Evolutionary conservation across 2,329 filamentous ascomycete genomes (phyloP), one percentile per base, ranked within the genome.

Genomic region (Neurospora sp.): DNA sequence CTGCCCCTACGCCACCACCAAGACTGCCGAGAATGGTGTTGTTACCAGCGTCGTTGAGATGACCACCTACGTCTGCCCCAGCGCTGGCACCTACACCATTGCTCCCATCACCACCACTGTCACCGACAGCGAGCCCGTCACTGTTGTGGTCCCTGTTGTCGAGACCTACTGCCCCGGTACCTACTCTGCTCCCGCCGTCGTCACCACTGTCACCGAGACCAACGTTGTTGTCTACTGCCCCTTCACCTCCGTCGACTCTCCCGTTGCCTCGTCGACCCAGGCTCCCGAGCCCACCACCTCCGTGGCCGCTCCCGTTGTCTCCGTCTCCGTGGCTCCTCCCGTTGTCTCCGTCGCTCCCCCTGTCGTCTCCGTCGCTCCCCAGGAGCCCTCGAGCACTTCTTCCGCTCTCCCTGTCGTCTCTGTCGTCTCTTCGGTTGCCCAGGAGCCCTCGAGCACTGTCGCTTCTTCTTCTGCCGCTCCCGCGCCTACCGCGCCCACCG

Each of bases 61-160:
- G 76, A 93, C 91, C 77, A 89, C 88, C 77, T 92, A 90, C 78
- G 86, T 90, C 77, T 93, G 91, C 89, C 90, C 90, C 72, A 84
- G 83, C 67, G 84, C 90, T 76, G 91, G 91, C 79, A 92, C 89
- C 70, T 93, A 93, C 85, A 93, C 89, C 78, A 89, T 93, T 75
- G 89, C 85, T 74, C 88, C 91, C 70, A 84, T 85, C 78, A 91
- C 89, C 78, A 91, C 88, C 74, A 84, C 83, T 40, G 84, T 88
- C 74, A 80, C 83, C 70, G 78, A 77, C 71, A 81, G 82, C 75
- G 84, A 84, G 71, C 52, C 52, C 52, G 85, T 84, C 68, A 82
- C 85, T 73, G 82, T 90, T 70, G 86, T 89, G 76, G 89, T 90
- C 81, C 91, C 91, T 68, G 86, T 85, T 71, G 86, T 90, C 69